These are phyloP conservation scores for Proteromonas lacertae DNA, from an alignment of 352 stramenopile species.

Conservation along the genomic window DNA sequence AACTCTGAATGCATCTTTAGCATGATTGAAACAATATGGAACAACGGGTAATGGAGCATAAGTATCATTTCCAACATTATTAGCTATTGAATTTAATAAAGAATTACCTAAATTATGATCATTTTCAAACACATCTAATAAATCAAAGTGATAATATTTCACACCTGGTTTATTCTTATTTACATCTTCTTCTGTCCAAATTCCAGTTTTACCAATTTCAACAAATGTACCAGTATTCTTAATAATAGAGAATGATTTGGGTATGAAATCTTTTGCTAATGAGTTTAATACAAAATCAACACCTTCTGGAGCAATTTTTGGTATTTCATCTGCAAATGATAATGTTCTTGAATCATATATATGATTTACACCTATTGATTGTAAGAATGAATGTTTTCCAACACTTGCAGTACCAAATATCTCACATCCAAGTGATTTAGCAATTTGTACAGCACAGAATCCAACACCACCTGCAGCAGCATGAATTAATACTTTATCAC, in stretches of 20 bases:
- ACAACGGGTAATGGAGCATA: background rate
- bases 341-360: background rate
- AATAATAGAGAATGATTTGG: background rate
- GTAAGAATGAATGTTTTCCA: background rate
- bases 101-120: background rate
- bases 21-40: background rate
- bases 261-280: background rate
- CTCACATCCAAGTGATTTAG: background rate
- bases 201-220: background rate
- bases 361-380: background rate
- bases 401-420: background rate
- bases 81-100: background rate
- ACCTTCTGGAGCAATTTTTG: background rate
- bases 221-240: background rate
- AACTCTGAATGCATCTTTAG: background rate
- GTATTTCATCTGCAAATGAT: background rate
- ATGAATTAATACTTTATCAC: background rate
- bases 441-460: background rate
- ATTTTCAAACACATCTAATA: background rate
- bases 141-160: background rate
- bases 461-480: background rate
- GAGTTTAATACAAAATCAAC: background rate
- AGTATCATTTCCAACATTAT: no score
- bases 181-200: no score
- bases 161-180: background rate